phyloP scores from a whole-genome alignment of 768 basidiomycete species.

The Leccinum subtestaceum region DNA sequence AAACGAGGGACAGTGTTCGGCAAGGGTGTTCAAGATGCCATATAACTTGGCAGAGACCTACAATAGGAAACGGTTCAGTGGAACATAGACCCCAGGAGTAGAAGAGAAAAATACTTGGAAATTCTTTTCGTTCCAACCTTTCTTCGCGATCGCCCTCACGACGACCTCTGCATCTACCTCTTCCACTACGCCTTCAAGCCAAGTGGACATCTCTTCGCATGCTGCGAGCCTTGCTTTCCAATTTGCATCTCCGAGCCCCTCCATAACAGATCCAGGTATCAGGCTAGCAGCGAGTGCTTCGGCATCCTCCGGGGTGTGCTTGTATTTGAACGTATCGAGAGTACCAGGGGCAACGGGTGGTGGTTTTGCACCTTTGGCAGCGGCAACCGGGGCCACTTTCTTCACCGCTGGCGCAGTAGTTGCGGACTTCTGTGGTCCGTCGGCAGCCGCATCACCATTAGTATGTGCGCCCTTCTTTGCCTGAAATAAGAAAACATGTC shows the following conservation, averaged over 20 bases:
- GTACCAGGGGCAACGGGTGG: conserved; percentile 48
- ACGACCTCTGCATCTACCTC: conserved; percentile 84
- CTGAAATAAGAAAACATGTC: conserved; percentile 26
- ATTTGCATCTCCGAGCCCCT: conserved; percentile 78
- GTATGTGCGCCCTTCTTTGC: conserved; percentile 51
- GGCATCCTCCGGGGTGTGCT: conserved; percentile 89
- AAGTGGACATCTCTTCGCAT: conserved; percentile 78
- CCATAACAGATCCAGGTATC: conserved; percentile 68
- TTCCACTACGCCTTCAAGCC: conserved; percentile 70
- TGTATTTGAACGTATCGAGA: conserved; percentile 87
- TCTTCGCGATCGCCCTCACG: conserved; percentile 83
- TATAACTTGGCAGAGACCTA: conserved; percentile 93
- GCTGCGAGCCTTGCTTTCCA: conserved; percentile 93
- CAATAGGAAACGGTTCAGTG: conserved; percentile 8
- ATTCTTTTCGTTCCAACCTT: conserved; percentile 98
- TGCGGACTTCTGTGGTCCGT: conserved; percentile 19
- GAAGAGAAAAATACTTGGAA: conserved; percentile 67
- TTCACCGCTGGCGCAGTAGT: conserved; percentile 37
- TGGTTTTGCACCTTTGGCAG: conserved; percentile 47
- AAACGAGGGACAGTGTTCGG: conserved; percentile 79
- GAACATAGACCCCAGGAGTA: neutral
- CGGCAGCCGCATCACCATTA: conserved; percentile 24
- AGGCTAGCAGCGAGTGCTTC: conserved; percentile 70
- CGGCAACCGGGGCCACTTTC: conserved; percentile 40
- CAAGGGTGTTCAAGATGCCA: conserved; percentile 67